Evolutionary conservation across 805 yeast genomes (phyloP).

Genomic region (Torulaspora maleeae): DNA sequence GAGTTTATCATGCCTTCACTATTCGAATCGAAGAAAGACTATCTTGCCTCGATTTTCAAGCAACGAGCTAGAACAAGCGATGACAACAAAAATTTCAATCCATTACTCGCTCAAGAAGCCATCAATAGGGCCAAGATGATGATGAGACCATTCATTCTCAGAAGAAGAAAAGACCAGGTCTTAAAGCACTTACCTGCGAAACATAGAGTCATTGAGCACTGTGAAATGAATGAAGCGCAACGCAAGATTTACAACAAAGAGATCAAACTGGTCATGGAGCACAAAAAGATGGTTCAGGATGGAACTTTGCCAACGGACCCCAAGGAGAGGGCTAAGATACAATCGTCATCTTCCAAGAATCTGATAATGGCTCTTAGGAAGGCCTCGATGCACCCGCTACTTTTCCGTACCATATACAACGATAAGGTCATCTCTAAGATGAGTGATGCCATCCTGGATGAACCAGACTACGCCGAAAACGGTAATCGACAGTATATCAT

Average conservation of each 20-base stretch:
- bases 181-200: constrained; percentile 83
- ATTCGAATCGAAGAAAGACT: constrained; percentile 77
- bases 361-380: constrained; percentile 85
- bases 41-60: constrained; percentile 74
- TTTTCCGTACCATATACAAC: constrained; percentile 63
- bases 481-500: constrained; percentile 74
- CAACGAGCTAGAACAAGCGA: constrained; percentile 74
- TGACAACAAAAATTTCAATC: constrained; percentile 55
- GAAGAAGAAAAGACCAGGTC: constrained; percentile 91
- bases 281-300: constrained; percentile 29
- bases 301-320: constrained; percentile 19
- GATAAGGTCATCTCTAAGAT: constrained; percentile 55
- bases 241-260: constrained; percentile 55
- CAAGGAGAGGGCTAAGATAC: constrained; percentile 38
- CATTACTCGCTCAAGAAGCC: constrained; percentile 84
- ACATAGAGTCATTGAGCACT: constrained; percentile 54
- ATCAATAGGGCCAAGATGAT: constrained; percentile 89
- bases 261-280: constrained; percentile 41
- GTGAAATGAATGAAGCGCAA: constrained; percentile 58
- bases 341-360: constrained; percentile 43
- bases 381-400: constrained; percentile 86
- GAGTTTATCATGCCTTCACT: constrained; percentile 85
- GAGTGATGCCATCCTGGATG: constrained; percentile 76
- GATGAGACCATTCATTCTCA: constrained; percentile 96
- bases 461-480: constrained; percentile 62